Evolutionary conservation across 257 asterid genomes (phyloP).

Genomic region (Haberlea rhodopensis): DNA sequence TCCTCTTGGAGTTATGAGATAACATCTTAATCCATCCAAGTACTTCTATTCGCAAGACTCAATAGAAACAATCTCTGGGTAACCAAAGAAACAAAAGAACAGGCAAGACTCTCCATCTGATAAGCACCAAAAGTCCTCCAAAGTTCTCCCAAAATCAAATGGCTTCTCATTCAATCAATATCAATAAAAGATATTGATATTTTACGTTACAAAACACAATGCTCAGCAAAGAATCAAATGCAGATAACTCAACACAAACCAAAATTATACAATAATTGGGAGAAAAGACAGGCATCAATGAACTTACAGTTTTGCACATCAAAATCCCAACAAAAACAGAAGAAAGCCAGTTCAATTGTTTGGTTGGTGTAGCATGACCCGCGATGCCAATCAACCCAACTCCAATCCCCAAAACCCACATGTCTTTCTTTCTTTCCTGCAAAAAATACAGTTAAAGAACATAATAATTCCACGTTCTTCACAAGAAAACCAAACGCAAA

Average conservation of each 20-base stretch:
- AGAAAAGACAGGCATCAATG: not conserved
- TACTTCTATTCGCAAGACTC: slow-evolving; percentile 4
- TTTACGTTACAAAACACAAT: slow-evolving; percentile 7
- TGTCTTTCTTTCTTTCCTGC: slow-evolving; percentile 23
- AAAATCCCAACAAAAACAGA: slow-evolving; percentile 62
- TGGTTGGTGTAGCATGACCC: slow-evolving; percentile 46
- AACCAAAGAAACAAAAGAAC: not conserved
- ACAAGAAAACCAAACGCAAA: not conserved
- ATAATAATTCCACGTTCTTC: not conserved
- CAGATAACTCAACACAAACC: not conserved
- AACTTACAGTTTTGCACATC: slow-evolving; percentile 84
- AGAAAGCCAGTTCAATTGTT: slow-evolving; percentile 56
- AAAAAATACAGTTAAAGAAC: slow-evolving; percentile 2
- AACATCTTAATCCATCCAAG: not conserved
- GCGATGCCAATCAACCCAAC: slow-evolving; percentile 36
- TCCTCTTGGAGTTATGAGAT: not conserved
- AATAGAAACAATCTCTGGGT: not conserved
- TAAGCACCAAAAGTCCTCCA: slow-evolving; percentile 5
- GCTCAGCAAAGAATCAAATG: not conserved
- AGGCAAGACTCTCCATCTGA: slow-evolving; percentile 2
- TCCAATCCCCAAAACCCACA: slow-evolving; percentile 32
- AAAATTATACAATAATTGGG: not conserved
- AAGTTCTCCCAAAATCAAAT: slow-evolving; percentile 13
- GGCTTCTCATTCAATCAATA: slow-evolving; percentile 11
- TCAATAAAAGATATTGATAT: slow-evolving; percentile 3